These are phyloP conservation scores for Cercospora sojina DNA, from an alignment of 2,329 filamentous ascomycete species.

Conservation along the genomic window DNA sequence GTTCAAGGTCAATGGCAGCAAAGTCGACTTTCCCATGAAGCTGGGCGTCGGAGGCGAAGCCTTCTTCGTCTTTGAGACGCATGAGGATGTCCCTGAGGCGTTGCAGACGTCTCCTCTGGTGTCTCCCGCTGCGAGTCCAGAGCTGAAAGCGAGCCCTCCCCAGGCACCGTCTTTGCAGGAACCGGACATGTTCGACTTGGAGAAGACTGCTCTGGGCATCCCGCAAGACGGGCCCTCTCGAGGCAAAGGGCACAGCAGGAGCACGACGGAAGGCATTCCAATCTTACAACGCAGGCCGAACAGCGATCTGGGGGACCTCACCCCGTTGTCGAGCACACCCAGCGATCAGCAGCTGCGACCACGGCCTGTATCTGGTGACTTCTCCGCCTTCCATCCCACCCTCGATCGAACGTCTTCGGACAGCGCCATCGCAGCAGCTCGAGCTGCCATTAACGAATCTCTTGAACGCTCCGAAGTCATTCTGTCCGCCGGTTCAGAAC, in stretches of 20 bases:
- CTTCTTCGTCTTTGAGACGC: constrained; percentile 98
- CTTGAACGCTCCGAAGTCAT: constrained; percentile 34
- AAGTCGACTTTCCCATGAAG: constrained; percentile 97
- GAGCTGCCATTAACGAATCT: constrained; percentile 39
- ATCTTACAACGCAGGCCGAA: constrained; percentile 39
- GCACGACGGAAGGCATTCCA: constrained; percentile 31
- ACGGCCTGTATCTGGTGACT: constrained; percentile 26
- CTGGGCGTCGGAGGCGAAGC: constrained; percentile 95
- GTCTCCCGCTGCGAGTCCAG: constrained; percentile 83
- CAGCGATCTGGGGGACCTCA: constrained; percentile 49
- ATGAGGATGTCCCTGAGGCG: constrained; percentile 84
- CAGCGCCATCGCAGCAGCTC: constrained; percentile 50
- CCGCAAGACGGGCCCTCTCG: constrained; percentile 5
- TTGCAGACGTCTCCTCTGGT: constrained; percentile 93
- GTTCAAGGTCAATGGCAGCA: constrained; percentile 88
- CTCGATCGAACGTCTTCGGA: constrained; percentile 56
- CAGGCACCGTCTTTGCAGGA: constrained; percentile 57
- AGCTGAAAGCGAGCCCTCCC: constrained; percentile 53
- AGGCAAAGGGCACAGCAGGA: constrained; percentile 28
- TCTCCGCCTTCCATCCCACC: constrained; percentile 19
- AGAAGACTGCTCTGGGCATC: constrained; percentile 38
- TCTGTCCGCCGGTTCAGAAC: constrained; percentile 18
- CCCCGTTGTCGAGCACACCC: constrained; percentile 24
- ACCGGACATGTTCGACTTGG: constrained; percentile 68
- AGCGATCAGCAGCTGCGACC: constrained; percentile 16